Percentiles rank a stretch among this genome's conserved stretches.
These are phyloP conservation scores for Kwoniella newhampshirensis DNA, from an alignment of 768 basidiomycete genomes.

Conservation along the genomic window DNA sequence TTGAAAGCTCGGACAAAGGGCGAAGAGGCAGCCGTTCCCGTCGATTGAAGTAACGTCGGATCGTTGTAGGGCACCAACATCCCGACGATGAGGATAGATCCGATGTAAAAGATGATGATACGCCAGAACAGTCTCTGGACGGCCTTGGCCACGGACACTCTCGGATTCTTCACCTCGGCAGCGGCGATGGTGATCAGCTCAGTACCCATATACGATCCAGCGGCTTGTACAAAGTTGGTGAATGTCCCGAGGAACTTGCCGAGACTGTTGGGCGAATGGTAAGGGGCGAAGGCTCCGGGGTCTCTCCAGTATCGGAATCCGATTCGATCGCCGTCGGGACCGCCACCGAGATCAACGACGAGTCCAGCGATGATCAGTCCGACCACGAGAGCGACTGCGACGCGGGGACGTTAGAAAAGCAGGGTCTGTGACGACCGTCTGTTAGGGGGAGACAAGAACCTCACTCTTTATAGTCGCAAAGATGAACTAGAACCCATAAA, in stretches of 20 bases:
- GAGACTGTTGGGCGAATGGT: constrained; percentile 15
- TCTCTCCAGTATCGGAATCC: constrained; percentile 41
- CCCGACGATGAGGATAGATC: constrained; percentile 48
- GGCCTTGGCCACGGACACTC: constrained; percentile 33
- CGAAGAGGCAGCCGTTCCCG: constrained; percentile 49
- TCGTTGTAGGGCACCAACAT: constrained; percentile 45
- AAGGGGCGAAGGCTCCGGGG: constrained; percentile 32
- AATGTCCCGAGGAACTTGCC: constrained; percentile 37
- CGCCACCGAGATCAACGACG: constrained; percentile 38
- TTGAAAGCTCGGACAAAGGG: constrained; percentile 54
- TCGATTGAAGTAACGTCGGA: constrained; percentile 33
- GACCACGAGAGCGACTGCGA: constrained; percentile 28
- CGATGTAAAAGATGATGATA: constrained; percentile 40
- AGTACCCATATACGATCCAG: constrained; percentile 26
- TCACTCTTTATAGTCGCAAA: constrained; percentile 36
- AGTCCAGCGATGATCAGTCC: constrained; percentile 40
- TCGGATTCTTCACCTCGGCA: constrained; percentile 41
- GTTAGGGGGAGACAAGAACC: too few species aligned
- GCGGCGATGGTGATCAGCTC: constrained; percentile 34
- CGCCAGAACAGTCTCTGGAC: constrained; percentile 34
- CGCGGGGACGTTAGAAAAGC: constrained; percentile 2
- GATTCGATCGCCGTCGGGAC: constrained; percentile 26
- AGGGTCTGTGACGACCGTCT: neutral
- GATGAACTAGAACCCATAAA: constrained; percentile 25
- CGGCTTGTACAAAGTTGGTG: constrained; percentile 35